Evolutionary conservation across 148 eudicot species (phyloP).

Genomic region (Chenopodium quinoa): DNA sequence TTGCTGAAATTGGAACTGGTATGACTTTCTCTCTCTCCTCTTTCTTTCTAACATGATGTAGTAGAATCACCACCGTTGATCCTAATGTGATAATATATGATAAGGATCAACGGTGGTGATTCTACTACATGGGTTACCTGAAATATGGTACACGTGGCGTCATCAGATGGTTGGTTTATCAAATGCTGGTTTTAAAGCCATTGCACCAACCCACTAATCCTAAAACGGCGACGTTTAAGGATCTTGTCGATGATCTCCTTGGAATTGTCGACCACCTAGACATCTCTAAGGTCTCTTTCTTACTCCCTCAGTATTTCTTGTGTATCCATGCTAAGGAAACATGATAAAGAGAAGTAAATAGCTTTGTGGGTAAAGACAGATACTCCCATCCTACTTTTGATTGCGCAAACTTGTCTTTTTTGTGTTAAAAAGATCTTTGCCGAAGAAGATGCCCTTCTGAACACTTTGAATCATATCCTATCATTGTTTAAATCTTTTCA

Average conservation of each 20-base stretch:
- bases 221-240: conserved; percentile 29
- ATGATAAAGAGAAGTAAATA: too few relatives aligned
- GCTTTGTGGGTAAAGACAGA: too few relatives aligned
- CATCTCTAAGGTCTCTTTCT: conserved; percentile 32
- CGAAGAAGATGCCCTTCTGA: too few relatives aligned
- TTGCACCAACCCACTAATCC: conserved; percentile 35
- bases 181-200: conserved; percentile 35
- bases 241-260: conserved; percentile 31
- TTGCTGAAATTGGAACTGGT: conserved; percentile 44
- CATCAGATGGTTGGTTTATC: conserved; percentile 42
- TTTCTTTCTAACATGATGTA: too few relatives aligned
- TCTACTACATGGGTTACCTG: conserved; percentile 48
- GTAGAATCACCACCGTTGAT: too few relatives aligned
- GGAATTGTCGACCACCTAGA: conserved; percentile 33
- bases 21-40: neutral
- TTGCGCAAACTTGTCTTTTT: too few relatives aligned
- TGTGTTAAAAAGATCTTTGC: too few relatives aligned
- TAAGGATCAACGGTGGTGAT: conserved; percentile 36
- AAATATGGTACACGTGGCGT: conserved; percentile 53
- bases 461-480: too few relatives aligned
- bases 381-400: too few relatives aligned
- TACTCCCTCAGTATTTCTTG: conserved; percentile 12
- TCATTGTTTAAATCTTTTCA: too few relatives aligned
- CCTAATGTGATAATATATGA: too few relatives aligned
- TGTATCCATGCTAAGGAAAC: neutral